Percentiles rank a stretch among this genome's conserved stretches.
These are phyloP conservation scores for Candida nitratophila DNA, from an alignment of 805 yeast species.

Conservation along the genomic window DNA sequence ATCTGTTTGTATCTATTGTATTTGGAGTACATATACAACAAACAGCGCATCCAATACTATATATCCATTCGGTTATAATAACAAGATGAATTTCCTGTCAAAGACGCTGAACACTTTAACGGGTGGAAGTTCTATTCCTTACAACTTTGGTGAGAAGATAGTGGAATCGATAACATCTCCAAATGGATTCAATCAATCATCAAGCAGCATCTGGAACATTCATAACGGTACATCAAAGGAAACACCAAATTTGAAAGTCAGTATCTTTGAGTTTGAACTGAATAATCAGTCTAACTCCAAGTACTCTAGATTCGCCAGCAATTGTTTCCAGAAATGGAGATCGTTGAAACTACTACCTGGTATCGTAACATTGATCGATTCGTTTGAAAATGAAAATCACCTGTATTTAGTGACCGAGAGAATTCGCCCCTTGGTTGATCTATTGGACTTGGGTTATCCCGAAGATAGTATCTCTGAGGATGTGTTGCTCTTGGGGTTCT, in stretches of 20 bases:
- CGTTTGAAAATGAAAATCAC: slow-evolving; percentile 50
- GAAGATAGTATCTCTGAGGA: slow-evolving; percentile 20
- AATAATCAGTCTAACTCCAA: slow-evolving; percentile 27
- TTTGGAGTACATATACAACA: too few species aligned
- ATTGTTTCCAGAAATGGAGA: slow-evolving; percentile 40
- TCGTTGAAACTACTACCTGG: slow-evolving; percentile 61
- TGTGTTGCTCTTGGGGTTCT: slow-evolving; percentile 46
- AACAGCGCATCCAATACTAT: background rate
- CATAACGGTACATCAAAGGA: slow-evolving; percentile 53
- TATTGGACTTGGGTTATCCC: slow-evolving; percentile 22
- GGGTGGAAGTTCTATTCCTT: slow-evolving; percentile 54
- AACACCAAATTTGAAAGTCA: slow-evolving; percentile 33
- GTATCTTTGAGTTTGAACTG: slow-evolving; percentile 61
- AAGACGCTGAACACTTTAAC: slow-evolving; percentile 53
- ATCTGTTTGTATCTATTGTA: too few species aligned
- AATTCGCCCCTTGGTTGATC: slow-evolving; percentile 43
- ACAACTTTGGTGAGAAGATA: slow-evolving; percentile 40
- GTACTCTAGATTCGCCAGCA: slow-evolving; percentile 33
- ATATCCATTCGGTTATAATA: background rate
- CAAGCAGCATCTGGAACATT: slow-evolving; percentile 51
- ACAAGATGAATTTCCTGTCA: slow-evolving; percentile 58
- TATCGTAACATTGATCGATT: slow-evolving; percentile 53
- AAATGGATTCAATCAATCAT: slow-evolving; percentile 18
- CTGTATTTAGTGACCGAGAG: slow-evolving; percentile 64
- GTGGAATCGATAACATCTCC: slow-evolving; percentile 15